phyloP scores from a whole-genome alignment of 106 monocot species.

The Apostasia shenzhenica region DNA sequence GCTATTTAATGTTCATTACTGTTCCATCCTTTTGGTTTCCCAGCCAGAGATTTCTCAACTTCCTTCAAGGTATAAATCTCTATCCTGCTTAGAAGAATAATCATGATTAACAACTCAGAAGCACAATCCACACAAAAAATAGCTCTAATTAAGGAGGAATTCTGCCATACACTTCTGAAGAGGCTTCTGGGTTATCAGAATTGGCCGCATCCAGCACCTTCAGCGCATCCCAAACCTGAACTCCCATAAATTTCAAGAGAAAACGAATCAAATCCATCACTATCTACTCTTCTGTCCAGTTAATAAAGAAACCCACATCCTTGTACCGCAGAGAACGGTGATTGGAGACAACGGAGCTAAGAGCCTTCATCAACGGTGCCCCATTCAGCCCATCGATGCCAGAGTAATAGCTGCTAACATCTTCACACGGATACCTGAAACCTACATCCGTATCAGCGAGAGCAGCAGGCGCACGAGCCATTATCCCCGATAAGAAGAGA shows the following conservation, averaged over 20 bases:
- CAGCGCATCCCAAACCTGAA: slow-evolving; percentile 83
- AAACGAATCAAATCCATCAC: too few relatives aligned
- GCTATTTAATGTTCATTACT: slow-evolving; percentile 31
- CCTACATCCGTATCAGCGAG: neutral
- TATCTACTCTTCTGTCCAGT: neutral
- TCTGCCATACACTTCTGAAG: slow-evolving; percentile 45
- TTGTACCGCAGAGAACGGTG: slow-evolving; percentile 10
- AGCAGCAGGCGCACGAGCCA: neutral
- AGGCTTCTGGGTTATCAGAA: slow-evolving; percentile 41
- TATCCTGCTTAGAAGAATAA: slow-evolving; percentile 34
- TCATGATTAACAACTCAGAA: neutral
- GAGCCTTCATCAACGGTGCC: slow-evolving; percentile 6
- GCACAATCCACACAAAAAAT: neutral
- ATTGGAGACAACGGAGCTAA: slow-evolving; percentile 6
- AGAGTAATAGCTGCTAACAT: slow-evolving; percentile 9
- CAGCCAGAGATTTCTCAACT: slow-evolving; percentile 62
- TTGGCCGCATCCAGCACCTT: slow-evolving; percentile 72
- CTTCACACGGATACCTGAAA: slow-evolving; percentile 5
- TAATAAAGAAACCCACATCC: slow-evolving; percentile 2
- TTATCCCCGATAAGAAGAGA: too few relatives aligned
- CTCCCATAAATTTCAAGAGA: neutral
- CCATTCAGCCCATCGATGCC: slow-evolving; percentile 8
- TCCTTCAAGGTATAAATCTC: slow-evolving; percentile 74
- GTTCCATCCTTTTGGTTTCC: slow-evolving; percentile 81
- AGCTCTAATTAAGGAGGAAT: neutral